Evolutionary conservation across 1,284 basidiomycete genomes (phyloP).

Genomic region (Heimioporus retisporus): DNA sequence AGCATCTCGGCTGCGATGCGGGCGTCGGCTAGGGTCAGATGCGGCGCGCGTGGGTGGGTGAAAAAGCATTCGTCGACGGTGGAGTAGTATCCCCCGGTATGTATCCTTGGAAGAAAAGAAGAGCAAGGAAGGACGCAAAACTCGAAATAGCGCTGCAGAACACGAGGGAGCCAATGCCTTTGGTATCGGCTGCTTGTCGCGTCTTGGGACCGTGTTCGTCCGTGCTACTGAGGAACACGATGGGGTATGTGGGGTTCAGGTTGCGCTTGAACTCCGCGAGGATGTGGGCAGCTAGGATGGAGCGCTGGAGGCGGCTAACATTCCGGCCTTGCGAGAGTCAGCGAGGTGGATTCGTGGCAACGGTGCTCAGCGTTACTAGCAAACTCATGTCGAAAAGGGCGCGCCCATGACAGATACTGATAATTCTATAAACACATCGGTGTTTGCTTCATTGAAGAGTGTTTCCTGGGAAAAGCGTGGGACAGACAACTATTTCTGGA

Average conservation of each 20-base stretch:
- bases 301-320: too few relatives aligned
- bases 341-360: too few relatives aligned
- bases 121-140: slow-evolving; percentile 73
- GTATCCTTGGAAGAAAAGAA: slow-evolving; percentile 63
- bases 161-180: slow-evolving; percentile 61
- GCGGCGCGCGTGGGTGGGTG: slow-evolving; percentile 70
- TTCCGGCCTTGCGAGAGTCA: too few relatives aligned
- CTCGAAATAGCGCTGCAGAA: slow-evolving; percentile 81
- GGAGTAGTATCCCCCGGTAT: slow-evolving; percentile 95
- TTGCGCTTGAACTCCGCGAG: slow-evolving; percentile 62
- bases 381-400: too few relatives aligned
- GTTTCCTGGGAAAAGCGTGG: too few relatives aligned
- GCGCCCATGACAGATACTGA: too few relatives aligned
- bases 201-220: slow-evolving; percentile 97
- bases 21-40: too few relatives aligned
- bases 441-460: too few relatives aligned
- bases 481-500: too few relatives aligned
- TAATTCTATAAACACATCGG: too few relatives aligned
- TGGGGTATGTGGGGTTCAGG: slow-evolving; percentile 56
- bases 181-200: slow-evolving; percentile 80
- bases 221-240: slow-evolving; percentile 87
- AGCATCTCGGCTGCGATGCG: slow-evolving; percentile 43
- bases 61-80: slow-evolving; percentile 94
- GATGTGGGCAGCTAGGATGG: too few relatives aligned
- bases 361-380: too few relatives aligned